Conservation (phyloP, 1,284 basidiomycete species). For the Phellopilus nigrolimitatus region DNA sequence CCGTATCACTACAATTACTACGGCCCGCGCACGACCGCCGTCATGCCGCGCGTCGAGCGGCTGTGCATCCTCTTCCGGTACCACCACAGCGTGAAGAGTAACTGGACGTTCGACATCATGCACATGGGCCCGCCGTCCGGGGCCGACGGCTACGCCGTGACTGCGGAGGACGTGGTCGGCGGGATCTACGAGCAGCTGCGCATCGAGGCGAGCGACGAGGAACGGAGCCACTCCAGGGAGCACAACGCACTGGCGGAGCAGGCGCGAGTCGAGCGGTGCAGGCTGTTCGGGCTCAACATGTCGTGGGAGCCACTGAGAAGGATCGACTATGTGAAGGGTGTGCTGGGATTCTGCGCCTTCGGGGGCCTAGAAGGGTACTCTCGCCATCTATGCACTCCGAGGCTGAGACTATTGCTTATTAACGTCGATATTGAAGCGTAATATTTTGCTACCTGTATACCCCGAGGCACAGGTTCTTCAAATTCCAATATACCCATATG, state of each 20-base stretch:
- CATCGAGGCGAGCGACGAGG: not conserved
- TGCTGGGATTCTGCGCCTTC: conserved; percentile 13
- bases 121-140: conserved; percentile 8
- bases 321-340: conserved; percentile 16
- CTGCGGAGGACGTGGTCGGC: conserved; percentile 13
- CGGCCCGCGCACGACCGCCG: conserved; percentile 8
- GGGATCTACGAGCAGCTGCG: conserved; percentile 14
- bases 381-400: conserved; percentile 13
- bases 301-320: conserved; percentile 5
- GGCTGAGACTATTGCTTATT: conserved; percentile 3
- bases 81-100: not conserved
- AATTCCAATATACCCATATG: not conserved
- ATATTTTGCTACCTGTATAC: conserved; percentile 2
- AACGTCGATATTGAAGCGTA: conserved; percentile 3
- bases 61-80: conserved; percentile 15
- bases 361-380: conserved; percentile 9
- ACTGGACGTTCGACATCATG: conserved; percentile 15
- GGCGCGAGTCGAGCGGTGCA: conserved; percentile 9
- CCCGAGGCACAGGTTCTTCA: not conserved
- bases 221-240: not conserved
- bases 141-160: conserved; percentile 13
- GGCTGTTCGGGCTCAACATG: conserved; percentile 7
- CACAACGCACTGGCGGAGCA: conserved; percentile 9
- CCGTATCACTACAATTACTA: conserved; percentile 16
- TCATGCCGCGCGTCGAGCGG: conserved; percentile 13